Conservation (phyloP, 768 basidiomycete genomes). For the Suillus paluster region DNA sequence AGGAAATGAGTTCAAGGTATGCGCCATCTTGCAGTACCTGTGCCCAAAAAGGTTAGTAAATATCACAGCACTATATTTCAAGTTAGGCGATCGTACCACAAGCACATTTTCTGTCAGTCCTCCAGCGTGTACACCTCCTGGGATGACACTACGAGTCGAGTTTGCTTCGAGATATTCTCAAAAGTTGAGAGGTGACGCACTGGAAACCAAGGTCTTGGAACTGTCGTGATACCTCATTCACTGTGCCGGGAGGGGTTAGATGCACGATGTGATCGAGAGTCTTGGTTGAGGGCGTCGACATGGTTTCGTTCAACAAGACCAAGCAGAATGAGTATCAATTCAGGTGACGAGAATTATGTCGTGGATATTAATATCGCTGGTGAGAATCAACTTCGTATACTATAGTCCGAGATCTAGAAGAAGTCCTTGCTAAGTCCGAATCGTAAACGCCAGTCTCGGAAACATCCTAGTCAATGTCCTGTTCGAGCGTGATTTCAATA, state of each 20-base stretch:
- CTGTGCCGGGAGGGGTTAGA: slow-evolving; percentile 65
- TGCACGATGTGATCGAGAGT: slow-evolving; percentile 74
- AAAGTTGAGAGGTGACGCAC: slow-evolving; percentile 39
- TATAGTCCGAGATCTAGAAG: neutral
- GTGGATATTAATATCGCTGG: neutral
- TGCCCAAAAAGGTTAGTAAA: slow-evolving; percentile 1
- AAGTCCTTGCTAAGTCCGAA: slow-evolving; percentile 4
- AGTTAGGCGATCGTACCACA: slow-evolving; percentile 45
- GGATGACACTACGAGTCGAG: slow-evolving; percentile 53
- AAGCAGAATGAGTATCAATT: neutral
- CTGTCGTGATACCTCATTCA: slow-evolving; percentile 51
- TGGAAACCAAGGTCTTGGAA: slow-evolving; percentile 69
- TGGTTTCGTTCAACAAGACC: slow-evolving; percentile 9
- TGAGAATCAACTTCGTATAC: neutral
- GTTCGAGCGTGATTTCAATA: neutral
- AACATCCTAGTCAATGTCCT: neutral
- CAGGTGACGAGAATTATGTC: slow-evolving; percentile 1
- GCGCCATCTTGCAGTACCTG: slow-evolving; percentile 59
- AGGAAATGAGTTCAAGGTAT: slow-evolving; percentile 74
- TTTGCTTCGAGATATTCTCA: neutral
- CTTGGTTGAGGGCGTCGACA: slow-evolving; percentile 40
- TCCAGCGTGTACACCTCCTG: slow-evolving; percentile 67
- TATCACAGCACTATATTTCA: neutral
- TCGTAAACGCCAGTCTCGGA: neutral
- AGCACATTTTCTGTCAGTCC: slow-evolving; percentile 70